Evolutionary conservation across 2,329 filamentous ascomycete species (phyloP).

Genomic region (Pseudogymnoascus sp.): DNA sequence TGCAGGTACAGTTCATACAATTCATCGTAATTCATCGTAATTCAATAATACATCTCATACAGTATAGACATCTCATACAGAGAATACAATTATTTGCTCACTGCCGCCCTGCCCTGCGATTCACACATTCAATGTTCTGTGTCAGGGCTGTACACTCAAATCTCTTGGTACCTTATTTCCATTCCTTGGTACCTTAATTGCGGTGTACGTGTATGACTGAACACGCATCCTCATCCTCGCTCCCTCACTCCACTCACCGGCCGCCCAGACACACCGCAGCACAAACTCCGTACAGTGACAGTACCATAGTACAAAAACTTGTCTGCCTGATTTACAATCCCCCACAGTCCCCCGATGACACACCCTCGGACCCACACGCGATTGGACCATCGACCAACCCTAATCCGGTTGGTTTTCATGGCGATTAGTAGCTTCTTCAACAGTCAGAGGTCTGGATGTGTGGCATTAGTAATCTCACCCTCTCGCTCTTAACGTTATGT

Average conservation of each 20-base stretch:
- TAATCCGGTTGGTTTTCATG: background rate
- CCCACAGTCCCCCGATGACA: background rate
- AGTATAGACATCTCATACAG: no score
- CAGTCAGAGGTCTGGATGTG: no score
- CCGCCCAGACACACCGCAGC: background rate
- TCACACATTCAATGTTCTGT: no score
- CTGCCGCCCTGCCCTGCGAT: no score
- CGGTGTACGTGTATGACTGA: background rate
- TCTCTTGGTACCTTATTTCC: background rate
- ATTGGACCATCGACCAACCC: background rate
- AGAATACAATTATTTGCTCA: no score
- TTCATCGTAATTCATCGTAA: background rate
- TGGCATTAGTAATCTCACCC: background rate
- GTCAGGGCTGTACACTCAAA: no score
- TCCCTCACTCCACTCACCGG: background rate
- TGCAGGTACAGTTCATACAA: background rate
- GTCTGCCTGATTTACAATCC: constrained; percentile 1
- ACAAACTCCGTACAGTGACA: background rate
- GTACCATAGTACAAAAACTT: background rate
- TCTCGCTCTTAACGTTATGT: background rate
- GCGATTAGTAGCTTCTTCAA: background rate
- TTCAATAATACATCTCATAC: no score
- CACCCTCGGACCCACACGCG: background rate
- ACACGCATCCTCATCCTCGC: background rate
- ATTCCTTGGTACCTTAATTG: no score